Percentiles rank a stretch among this genome's conserved stretches.
phyloP scores from a whole-genome alignment of 179 eudicot genomes.

The Drosera spatulata region DNA sequence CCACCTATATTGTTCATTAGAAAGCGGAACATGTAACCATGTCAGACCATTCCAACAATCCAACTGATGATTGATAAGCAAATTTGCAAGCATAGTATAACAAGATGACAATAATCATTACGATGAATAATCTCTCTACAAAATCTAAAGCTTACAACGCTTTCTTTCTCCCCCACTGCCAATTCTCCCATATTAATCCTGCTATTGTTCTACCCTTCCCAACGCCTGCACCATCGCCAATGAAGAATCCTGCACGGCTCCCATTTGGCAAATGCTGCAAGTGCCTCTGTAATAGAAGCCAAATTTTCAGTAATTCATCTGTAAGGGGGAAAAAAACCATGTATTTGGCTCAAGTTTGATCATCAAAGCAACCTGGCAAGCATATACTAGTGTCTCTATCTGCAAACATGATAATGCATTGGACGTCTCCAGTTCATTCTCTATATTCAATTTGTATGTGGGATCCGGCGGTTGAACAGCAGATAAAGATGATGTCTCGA shows the following conservation, averaged over 20 bases:
- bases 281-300: slow-evolving; percentile 62
- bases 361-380: slow-evolving; percentile 67
- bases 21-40: slow-evolving; percentile 10
- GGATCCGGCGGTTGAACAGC: slow-evolving; percentile 99
- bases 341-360: slow-evolving; percentile 2
- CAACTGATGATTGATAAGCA: slow-evolving; percentile 29
- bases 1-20: slow-evolving; percentile 56
- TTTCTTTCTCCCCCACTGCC: slow-evolving; percentile 85
- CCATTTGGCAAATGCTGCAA: slow-evolving; percentile 82
- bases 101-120: slow-evolving; percentile 12
- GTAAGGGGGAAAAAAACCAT: slow-evolving; percentile 22
- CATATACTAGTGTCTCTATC: slow-evolving; percentile 94
- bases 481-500: slow-evolving; percentile 92
- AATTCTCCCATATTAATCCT: slow-evolving; percentile 96
- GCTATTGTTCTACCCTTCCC: slow-evolving; percentile 99
- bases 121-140: background rate
- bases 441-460: slow-evolving; percentile 63
- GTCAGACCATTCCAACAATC: background rate
- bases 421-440: slow-evolving; percentile 61
- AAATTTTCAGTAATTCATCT: slow-evolving; percentile 28
- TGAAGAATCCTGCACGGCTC: slow-evolving; percentile 85
- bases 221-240: slow-evolving; percentile 99
- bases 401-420: slow-evolving; percentile 84
- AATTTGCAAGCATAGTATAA: slow-evolving; percentile 1
- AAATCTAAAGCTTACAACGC: slow-evolving; percentile 59